A percentile compares a stretch with the other conserved stretches of the same genome.
Evolutionary conservation across 371 early-diverging fungal genomes (phyloP).

Genomic region (Syncephalastrum contaminatum): DNA sequence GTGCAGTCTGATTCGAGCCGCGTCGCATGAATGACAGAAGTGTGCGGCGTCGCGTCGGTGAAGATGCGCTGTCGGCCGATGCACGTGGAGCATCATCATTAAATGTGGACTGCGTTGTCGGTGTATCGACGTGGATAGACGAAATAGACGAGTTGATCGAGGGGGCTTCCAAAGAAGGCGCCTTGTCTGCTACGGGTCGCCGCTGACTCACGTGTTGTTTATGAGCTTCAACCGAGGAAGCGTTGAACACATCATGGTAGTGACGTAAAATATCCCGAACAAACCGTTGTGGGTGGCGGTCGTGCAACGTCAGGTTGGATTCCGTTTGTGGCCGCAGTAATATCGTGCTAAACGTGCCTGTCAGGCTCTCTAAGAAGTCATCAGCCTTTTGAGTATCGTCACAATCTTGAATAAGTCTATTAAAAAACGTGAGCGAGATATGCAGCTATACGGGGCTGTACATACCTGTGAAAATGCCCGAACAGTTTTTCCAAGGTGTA

Average conservation of each 20-base stretch:
- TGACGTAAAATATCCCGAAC: constrained; percentile 54
- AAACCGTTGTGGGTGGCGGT: constrained; percentile 57
- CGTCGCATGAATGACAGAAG: constrained; percentile 33
- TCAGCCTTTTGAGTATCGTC: constrained; percentile 7
- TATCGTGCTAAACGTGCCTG: constrained; percentile 50
- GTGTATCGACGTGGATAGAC: constrained; percentile 9
- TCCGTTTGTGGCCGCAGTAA: constrained; percentile 59
- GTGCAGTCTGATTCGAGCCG: constrained; percentile 1
- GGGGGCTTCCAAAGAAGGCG: constrained; percentile 3
- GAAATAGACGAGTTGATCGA: constrained; percentile 3
- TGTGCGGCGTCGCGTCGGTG: constrained; percentile 20
- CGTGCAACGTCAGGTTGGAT: constrained; percentile 51
- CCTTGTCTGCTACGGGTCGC: constrained; percentile 16
- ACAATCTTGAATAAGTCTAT: background rate
- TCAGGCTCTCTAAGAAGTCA: constrained; percentile 11
- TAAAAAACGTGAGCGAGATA: constrained; percentile 1
- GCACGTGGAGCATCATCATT: constrained; percentile 2
- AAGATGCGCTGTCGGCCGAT: constrained; percentile 4
- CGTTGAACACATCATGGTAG: constrained; percentile 28
- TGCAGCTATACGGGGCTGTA: background rate
- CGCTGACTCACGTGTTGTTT: constrained; percentile 27
- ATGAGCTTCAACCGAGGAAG: constrained; percentile 24
- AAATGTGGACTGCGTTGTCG: constrained; percentile 1
- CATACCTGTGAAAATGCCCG: constrained; percentile 47
- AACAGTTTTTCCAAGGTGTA: constrained; percentile 49